Base-by-base conservation (phyloP, 2,329 filamentous ascomycete species). In the Clathrospora elynae region DNA sequence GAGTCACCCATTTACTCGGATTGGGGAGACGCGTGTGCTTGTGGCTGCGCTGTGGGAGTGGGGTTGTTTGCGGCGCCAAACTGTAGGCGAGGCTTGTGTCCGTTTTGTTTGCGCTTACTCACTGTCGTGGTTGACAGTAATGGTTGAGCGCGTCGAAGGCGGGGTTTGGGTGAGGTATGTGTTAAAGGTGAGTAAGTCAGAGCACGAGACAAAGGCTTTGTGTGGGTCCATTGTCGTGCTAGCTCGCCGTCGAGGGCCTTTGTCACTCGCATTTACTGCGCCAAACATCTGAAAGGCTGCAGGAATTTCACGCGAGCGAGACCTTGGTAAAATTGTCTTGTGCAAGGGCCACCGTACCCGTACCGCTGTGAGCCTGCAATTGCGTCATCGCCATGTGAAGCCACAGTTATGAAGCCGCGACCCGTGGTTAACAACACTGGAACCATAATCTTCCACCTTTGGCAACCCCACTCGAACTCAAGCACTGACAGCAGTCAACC, bases 151-250 rank as follows among this genome's bases (percentile, higher is more conserved):
- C n/a, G n/a, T n/a, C n/a, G 1, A 28, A 20, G 16, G 2, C 10
- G 26, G n/a, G 29, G 14, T 33, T 34, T 26, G n/a, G 16, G 20
- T 31, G 10, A 11, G 6, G 13, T 3, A 13, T 24, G 19, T 23
- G 28, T 31, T 31, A 34, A 26, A 26, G 9, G 4, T 13, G 26
- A 20, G 13, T 30, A 18, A n/a, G 16, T 19, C 2, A 18, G 24
- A 7, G 12, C 13, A 29, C 33, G 16, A 30, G 19, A 42, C 39
- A 42, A 42, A 30, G 32, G 25, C 14, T 3, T 36, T 42, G 40
- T 42, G 40, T 36, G 40, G 39, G 39, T 30, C 39, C 19, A 25
- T 36, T 42, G 39, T 31, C 13, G 19, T 32, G 19, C 40, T 37
- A 42, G 26, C 12, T n/a, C 25, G 26, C 6, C 10, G 6, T 25